Evolutionary conservation across 2,329 filamentous ascomycete species (phyloP).

Genomic region (Lomentospora prolificans): DNA sequence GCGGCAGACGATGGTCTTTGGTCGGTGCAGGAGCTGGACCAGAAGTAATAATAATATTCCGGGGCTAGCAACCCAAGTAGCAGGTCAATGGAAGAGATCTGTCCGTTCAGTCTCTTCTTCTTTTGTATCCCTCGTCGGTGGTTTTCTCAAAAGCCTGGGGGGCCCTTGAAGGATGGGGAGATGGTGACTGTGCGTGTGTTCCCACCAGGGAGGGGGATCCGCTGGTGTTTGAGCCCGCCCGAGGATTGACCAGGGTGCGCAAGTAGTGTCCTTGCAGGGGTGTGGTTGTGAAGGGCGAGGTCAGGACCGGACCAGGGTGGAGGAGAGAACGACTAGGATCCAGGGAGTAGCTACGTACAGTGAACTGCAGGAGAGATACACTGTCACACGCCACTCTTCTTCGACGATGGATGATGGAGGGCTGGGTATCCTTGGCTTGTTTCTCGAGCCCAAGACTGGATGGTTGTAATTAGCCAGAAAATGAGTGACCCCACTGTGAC

Average conservation of each 20-base stretch:
- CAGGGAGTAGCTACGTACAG: background rate
- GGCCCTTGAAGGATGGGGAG: background rate
- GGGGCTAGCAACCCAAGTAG: background rate
- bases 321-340: slow-evolving; percentile 4
- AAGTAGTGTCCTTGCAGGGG: background rate
- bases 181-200: background rate
- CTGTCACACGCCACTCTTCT: background rate
- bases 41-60: slow-evolving; percentile 2
- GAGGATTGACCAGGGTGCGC: background rate
- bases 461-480: slow-evolving; percentile 6
- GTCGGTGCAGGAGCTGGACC: background rate
- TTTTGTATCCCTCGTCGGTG: slow-evolving; percentile 1
- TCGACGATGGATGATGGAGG: background rate
- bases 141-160: background rate
- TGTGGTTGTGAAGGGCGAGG: background rate
- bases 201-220: background rate
- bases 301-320: background rate
- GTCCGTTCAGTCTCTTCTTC: background rate
- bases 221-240: background rate
- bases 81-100: background rate
- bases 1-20: background rate
- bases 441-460: background rate
- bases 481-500: background rate
- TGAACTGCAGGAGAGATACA: background rate
- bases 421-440: slow-evolving; percentile 1